A percentile compares a stretch with the other conserved stretches of the same genome.
Evolutionary conservation across 2,329 filamentous ascomycete species (phyloP).

Genomic region (Endoconidiophora laricicola): DNA sequence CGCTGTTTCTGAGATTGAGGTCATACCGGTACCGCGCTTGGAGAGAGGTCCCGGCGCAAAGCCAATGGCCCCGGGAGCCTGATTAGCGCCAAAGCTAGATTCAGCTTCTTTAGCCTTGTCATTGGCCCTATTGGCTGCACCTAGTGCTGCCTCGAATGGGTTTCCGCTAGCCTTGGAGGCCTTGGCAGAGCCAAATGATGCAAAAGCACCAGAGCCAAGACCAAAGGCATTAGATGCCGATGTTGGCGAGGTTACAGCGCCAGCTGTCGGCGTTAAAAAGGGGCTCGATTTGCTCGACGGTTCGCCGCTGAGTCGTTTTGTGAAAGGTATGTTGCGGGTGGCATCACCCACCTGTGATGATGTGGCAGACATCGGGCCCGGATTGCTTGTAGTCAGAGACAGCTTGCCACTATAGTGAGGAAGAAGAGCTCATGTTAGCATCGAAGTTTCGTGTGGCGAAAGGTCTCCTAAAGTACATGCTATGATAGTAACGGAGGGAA

Average conservation of each 20-base stretch:
- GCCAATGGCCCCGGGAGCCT: constrained; percentile 24
- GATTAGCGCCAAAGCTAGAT: constrained; percentile 15
- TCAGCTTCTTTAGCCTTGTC: constrained; percentile 19
- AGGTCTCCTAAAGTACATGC: not conserved
- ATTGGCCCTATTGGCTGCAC: constrained; percentile 22
- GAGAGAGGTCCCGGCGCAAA: constrained; percentile 23
- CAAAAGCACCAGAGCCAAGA: constrained; percentile 86
- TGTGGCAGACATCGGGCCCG: constrained; percentile 33
- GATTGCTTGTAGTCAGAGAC: constrained; percentile 62
- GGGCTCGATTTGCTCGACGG: constrained; percentile 59
- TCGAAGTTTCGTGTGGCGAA: not conserved
- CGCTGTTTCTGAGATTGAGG: constrained; percentile 21
- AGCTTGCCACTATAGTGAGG: constrained; percentile 49
- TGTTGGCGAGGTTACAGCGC: constrained; percentile 55
- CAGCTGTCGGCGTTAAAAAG: constrained; percentile 61
- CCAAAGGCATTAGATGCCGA: constrained; percentile 75
- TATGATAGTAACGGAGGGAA: not conserved
- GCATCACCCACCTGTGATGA: constrained; percentile 27
- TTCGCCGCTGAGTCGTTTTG: constrained; percentile 60
- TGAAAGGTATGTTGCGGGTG: constrained; percentile 45
- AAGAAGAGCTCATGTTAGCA: constrained; percentile 14
- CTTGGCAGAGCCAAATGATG: constrained; percentile 61
- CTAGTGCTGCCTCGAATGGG: constrained; percentile 59
- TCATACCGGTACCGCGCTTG: constrained; percentile 22
- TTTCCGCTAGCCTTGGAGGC: constrained; percentile 74